These are phyloP conservation scores for Kitagawia praeruptora DNA, from an alignment of 129 eudicot genomes.

Conservation along the genomic window DNA sequence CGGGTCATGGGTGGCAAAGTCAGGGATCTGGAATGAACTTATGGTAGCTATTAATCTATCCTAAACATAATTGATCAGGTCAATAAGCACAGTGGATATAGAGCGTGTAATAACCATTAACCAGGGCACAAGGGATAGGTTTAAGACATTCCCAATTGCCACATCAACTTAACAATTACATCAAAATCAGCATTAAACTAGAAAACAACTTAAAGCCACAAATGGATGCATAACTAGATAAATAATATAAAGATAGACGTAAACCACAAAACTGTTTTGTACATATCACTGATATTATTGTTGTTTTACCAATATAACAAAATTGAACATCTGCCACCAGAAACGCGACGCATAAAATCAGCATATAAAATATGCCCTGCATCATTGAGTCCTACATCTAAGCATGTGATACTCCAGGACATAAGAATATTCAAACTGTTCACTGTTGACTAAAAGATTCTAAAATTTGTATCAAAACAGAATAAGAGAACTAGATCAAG, in stretches of 20 bases:
- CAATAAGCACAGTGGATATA: neutral
- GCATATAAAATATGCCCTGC: neutral
- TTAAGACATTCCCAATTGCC: neutral
- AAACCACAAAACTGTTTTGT: neutral
- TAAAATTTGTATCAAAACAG: neutral
- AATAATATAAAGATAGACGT: neutral
- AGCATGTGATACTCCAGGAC: neutral
- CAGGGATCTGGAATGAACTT: neutral
- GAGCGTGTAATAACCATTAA: too few relatives aligned
- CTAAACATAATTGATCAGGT: neutral
- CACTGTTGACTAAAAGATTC: too few relatives aligned
- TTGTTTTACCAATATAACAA: neutral
- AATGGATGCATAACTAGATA: neutral
- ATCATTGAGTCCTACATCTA: neutral
- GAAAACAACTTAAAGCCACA: neutral
- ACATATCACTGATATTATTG: neutral
- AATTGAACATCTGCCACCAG: neutral
- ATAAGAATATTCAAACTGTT: too few relatives aligned
- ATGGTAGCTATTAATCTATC: neutral
- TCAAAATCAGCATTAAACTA: neutral
- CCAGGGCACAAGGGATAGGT: neutral
- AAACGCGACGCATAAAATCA: neutral
- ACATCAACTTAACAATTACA: neutral
- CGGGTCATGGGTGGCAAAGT: neutral
- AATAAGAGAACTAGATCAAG: neutral